These are phyloP conservation scores for Flammula alnicola DNA, from an alignment of 1,284 basidiomycete species.

Conservation along the genomic window DNA sequence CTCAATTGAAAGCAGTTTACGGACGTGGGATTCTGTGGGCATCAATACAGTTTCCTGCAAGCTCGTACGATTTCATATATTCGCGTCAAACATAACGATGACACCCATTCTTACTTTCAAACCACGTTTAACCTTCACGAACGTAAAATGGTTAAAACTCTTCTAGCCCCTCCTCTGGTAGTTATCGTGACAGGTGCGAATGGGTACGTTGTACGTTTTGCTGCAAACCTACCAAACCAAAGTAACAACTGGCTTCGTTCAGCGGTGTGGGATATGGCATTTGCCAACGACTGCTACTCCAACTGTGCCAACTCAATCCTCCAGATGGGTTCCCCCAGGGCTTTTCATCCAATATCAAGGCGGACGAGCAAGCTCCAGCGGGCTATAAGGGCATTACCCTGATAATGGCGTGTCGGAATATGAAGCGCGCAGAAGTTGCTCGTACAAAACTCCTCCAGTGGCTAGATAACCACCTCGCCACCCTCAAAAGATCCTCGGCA, in stretches of 20 bases:
- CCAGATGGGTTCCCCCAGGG: slow-evolving; percentile 54
- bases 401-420: slow-evolving; percentile 82
- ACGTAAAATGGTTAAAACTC: slow-evolving; percentile 8
- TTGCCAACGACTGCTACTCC: slow-evolving; percentile 78
- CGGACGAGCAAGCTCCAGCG: slow-evolving; percentile 24
- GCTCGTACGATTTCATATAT: too few species aligned
- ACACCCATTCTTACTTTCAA: background rate
- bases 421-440: slow-evolving; percentile 67
- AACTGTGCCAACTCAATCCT: slow-evolving; percentile 59
- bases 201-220: slow-evolving; percentile 37
- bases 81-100: background rate
- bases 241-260: slow-evolving; percentile 7
- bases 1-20: too few species aligned
- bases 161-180: slow-evolving; percentile 30
- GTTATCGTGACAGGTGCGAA: slow-evolving; percentile 49
- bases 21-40: too few species aligned
- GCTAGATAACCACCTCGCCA: slow-evolving; percentile 57
- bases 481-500: slow-evolving; percentile 32
- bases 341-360: slow-evolving; percentile 26
- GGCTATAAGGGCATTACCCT: slow-evolving; percentile 66
- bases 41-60: too few species aligned
- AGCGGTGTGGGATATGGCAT: slow-evolving; percentile 89
- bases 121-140: background rate
- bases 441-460: slow-evolving; percentile 54
- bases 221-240: background rate